These are phyloP conservation scores for Breynia disticha DNA, from an alignment of 441 rosid genomes.

Conservation along the genomic window DNA sequence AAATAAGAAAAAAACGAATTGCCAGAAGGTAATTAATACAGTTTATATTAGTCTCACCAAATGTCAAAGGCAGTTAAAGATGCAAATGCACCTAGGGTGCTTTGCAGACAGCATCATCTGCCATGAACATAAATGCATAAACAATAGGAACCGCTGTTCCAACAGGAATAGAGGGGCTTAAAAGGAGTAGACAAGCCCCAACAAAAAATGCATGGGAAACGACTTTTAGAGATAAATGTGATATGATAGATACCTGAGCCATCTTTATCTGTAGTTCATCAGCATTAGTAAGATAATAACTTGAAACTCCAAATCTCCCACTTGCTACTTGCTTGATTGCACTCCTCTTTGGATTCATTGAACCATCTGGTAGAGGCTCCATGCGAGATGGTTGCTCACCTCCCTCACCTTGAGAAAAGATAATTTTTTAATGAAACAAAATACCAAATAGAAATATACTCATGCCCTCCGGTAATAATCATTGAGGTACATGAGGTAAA, in stretches of 20 bases:
- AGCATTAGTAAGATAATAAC: slow-evolving; percentile 95
- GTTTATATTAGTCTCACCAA: slow-evolving; percentile 39
- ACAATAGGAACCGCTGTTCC: slow-evolving; percentile 45
- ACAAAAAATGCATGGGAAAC: slow-evolving; percentile 5
- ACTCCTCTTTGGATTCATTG: slow-evolving; percentile 91
- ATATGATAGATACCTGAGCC: slow-evolving; percentile 84
- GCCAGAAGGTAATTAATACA: slow-evolving; percentile 13
- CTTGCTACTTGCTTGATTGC: slow-evolving; percentile 99
- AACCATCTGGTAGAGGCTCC: slow-evolving; percentile 92
- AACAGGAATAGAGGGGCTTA: slow-evolving; percentile 35
- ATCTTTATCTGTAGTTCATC: slow-evolving; percentile 98
- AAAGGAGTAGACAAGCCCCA: slow-evolving; percentile 18
- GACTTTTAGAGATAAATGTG: neutral
- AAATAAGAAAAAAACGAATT: slow-evolving; percentile 15
- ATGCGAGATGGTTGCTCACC: slow-evolving; percentile 99
- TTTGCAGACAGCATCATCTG: slow-evolving; percentile 56
- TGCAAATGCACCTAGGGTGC: slow-evolving; percentile 44
- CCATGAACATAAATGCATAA: slow-evolving; percentile 48
- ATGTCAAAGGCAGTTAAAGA: slow-evolving; percentile 35
- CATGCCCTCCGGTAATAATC: neutral
- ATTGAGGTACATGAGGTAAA: neutral
- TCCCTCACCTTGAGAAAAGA: slow-evolving; percentile 97
- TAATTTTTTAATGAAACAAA: too few relatives aligned
- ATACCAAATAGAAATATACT: too few relatives aligned
- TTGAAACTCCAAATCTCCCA: slow-evolving; percentile 99